phyloP scores from a whole-genome alignment of 2,329 filamentous ascomycete genomes.

The Colletotrichum scovillei region DNA sequence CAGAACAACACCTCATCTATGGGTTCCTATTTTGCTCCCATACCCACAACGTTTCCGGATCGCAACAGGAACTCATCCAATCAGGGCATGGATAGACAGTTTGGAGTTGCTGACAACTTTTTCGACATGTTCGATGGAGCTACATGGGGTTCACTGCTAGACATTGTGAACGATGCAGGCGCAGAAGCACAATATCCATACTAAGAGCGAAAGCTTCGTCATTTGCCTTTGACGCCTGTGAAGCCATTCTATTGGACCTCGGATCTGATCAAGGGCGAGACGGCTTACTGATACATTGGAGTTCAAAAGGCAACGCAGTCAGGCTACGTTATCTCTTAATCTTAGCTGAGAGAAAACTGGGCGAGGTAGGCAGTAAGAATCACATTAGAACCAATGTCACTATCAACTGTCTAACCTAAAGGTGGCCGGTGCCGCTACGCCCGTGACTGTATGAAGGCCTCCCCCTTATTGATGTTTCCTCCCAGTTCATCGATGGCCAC shows the following conservation, averaged over 20 bases:
- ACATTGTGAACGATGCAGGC: conserved; percentile 19
- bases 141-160: conserved; percentile 25
- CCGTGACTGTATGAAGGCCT: background rate
- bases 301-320: no score
- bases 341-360: background rate
- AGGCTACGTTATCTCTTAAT: background rate
- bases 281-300: no score
- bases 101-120: background rate
- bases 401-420: background rate
- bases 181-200: background rate
- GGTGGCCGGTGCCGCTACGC: no score
- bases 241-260: background rate
- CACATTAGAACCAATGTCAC: background rate
- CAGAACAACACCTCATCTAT: background rate
- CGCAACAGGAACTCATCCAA: background rate
- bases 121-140: conserved; percentile 34
- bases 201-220: background rate
- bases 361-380: background rate
- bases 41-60: conserved; percentile 27
- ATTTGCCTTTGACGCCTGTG: background rate
- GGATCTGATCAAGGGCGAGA: no score
- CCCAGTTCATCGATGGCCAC: background rate
- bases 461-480: conserved; percentile 15
- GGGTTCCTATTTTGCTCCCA: background rate
- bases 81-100: background rate